Percentiles rank a stretch among this genome's conserved stretches.
phyloP scores from a whole-genome alignment of 768 basidiomycete genomes.

The Cystofilobasidium bisporidii region DNA sequence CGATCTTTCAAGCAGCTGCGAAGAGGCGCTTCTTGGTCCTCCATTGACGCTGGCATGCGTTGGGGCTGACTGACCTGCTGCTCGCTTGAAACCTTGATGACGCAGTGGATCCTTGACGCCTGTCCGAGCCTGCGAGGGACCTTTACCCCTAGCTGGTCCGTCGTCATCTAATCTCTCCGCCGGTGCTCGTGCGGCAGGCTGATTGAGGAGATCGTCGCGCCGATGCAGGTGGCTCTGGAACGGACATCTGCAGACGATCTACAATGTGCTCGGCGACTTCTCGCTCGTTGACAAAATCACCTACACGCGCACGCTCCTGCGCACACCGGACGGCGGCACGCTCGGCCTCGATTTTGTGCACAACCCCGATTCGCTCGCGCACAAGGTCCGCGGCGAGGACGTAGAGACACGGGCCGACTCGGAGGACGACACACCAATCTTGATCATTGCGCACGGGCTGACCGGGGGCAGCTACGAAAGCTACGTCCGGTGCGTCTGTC shows the following conservation, averaged over 20 bases:
- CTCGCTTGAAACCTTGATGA: neutral
- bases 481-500: conserved; percentile 1
- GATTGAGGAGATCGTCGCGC: too few relatives aligned
- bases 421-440: conserved; percentile 41
- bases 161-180: too few relatives aligned
- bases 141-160: conserved; percentile 26
- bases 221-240: conserved; percentile 30
- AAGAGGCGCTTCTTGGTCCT: too few relatives aligned
- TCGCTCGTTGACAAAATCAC: conserved; percentile 40
- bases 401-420: conserved; percentile 33
- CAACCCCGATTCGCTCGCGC: neutral
- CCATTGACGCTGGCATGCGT: neutral
- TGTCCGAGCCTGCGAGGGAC: conserved; percentile 12
- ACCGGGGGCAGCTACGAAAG: conserved; percentile 41
- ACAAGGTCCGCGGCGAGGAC: conserved; percentile 33
- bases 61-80: too few relatives aligned
- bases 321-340: conserved; percentile 44
- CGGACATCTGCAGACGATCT: conserved; percentile 43
- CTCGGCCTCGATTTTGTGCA: conserved; percentile 31
- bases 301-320: conserved; percentile 37
- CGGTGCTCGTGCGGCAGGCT: too few relatives aligned
- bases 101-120: conserved; percentile 24
- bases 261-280: conserved; percentile 41
- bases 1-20: too few relatives aligned
- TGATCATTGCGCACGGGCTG: conserved; percentile 45